Base-by-base conservation (phyloP, 2,329 filamentous ascomycete genomes). In the Chaetomiaceae sp. region DNA sequence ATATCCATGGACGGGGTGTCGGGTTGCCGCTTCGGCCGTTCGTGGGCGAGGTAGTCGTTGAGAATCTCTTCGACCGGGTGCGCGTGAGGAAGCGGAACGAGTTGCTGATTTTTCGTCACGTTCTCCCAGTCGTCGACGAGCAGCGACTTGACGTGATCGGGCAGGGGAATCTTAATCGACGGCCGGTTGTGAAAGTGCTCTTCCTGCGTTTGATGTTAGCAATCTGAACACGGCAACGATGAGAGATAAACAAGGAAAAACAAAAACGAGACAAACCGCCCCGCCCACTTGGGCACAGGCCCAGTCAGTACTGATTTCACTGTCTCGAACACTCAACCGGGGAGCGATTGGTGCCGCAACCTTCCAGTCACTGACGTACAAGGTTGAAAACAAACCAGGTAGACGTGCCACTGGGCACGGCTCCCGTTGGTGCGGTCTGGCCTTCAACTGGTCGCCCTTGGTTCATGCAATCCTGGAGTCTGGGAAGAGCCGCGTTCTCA, bases 41-140 rank as follows among this genome's bases (percentile, higher is more conserved):
- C 85, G 59, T 82, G 79, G 1, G 75, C 75, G 46, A 84, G 73
- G 64, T 96, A 98, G 54, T 91, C 85, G 39, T 88, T 76, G 14
- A 98, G 71, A 51, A 98, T 88, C 54, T 79, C 71, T 53, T 78
- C 80, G 49, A 93, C 88, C 1, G 91, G 81, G 42, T 84, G 79
- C 22, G 76, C 73, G 38, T 88, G 83, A 0, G 93, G 93, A 14
- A 98, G 73, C 2, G 87, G 83, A 26, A 96, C 88, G 4, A 97
- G 81, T 62, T 91, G 87, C 57, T 88, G 81, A 62, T 94, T 93
- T 70, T 96, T 97, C 47, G 93, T 98, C 51, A 98, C 83, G 59
- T 96, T 95, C 66, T 98, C 93, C 93, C 93, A 98, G 65, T 98
- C 93, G 63, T 98, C 93, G 18, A 98, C 93, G 3, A 98, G 79